Evolutionary conservation across 441 rosid species (phyloP), one percentile per base, ranked within the genome.

Genomic region (Adansonia madagascariensis): DNA sequence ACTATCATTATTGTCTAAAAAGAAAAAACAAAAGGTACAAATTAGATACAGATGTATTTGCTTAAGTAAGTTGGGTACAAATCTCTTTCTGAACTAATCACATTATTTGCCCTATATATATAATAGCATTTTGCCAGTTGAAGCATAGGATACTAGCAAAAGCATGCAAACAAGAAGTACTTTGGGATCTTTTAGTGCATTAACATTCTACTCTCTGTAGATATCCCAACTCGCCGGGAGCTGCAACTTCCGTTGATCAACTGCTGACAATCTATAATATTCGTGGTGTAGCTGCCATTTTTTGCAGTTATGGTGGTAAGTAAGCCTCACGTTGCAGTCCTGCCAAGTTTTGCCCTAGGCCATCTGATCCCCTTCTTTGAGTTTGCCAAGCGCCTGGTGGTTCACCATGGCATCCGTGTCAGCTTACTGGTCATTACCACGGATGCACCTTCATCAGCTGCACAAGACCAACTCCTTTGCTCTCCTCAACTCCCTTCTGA

Each of bases 331-430:
- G 81, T 46, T 2, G 59, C 66, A 59, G 72, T 85, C 6, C 66
- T 85, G 0, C 79, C 86, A 1, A 81, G 82, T 75, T 68, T 82
- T 8, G 84, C 82, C 24, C 24, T 83, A 46, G 88, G 86, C 8
- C 86, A 85, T 75, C 74, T 85, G 31, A 83, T 79, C 78, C 88
- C 86, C 0, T 69, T 75, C n/a, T 69, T 82, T 5, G 86, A 85
- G 76, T 80, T 85, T 2, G 82, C 79, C 11, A 80, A 70, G 56
- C 76, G 70, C 79, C 78, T 83, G 1, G 82, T 66, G 22, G n/a
- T 60, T 31, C 75, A 50, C 56, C 81, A 83, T 57, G 77, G 55
- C 47, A 17, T 81, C 73, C 55, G 63, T 0, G 82, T 81, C 65
- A 83, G 83, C 73, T 27, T 85, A 1, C 60, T 81, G 7, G 57